A percentile compares a stretch with the other conserved stretches of the same genome.
Evolutionary conservation across 805 yeast genomes (phyloP).

Genomic region (Torulaspora gathmanii): DNA sequence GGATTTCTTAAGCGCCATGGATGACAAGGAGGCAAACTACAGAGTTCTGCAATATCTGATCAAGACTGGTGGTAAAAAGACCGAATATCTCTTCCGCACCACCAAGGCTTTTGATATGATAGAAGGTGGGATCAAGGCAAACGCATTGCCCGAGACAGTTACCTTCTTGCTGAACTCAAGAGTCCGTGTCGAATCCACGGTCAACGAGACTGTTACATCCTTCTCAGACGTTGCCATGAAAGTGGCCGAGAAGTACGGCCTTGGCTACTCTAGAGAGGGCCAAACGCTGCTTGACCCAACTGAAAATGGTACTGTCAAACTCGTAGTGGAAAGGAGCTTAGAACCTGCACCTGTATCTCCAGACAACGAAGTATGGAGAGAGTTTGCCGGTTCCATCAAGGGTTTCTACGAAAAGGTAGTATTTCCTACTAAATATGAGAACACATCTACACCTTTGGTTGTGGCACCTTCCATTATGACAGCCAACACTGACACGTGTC

Average conservation of each 20-base stretch:
- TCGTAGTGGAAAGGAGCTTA: conserved; percentile 31
- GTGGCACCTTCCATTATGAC: conserved; percentile 58
- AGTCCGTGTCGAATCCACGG: conserved; percentile 46
- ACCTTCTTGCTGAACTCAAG: conserved; percentile 52
- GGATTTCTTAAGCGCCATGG: conserved; percentile 16
- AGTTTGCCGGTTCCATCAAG: conserved; percentile 58
- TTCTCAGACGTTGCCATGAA: conserved; percentile 34
- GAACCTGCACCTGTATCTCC: conserved; percentile 58
- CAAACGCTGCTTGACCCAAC: conserved; percentile 18
- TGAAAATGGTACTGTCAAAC: conserved; percentile 41
- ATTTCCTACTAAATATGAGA: conserved; percentile 20
- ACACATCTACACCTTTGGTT: conserved; percentile 19
- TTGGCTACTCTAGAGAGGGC: conserved; percentile 43
- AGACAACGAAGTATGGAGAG: conserved; percentile 46
- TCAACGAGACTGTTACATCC: conserved; percentile 38
- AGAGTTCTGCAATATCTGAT: conserved; percentile 15
- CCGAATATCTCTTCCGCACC: conserved; percentile 43
- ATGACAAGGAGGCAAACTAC: conserved; percentile 13
- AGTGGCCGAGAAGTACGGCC: conserved; percentile 43
- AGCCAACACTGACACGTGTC: conserved; percentile 67
- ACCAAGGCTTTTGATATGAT: conserved; percentile 54
- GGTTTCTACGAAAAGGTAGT: conserved; percentile 53
- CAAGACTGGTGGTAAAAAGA: conserved; percentile 18
- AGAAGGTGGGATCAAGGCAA: conserved; percentile 60
- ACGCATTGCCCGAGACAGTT: conserved; percentile 62